Evolutionary conservation across 768 basidiomycete genomes (phyloP), one percentile per base, ranked within the genome.

Genomic region (Dictyophora rubrovolvata): DNA sequence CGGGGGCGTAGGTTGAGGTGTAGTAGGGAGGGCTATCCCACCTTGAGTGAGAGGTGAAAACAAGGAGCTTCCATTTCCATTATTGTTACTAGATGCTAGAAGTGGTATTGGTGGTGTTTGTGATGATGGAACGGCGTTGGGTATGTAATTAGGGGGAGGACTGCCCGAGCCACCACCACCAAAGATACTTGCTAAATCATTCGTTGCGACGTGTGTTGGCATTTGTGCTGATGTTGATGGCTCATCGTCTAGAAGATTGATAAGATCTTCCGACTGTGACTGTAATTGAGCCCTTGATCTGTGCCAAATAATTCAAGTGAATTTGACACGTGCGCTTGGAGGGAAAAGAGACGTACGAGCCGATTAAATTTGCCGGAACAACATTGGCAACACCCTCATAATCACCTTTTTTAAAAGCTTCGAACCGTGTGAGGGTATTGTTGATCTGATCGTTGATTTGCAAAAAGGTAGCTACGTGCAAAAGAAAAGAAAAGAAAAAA

Each of bases 391-490:
- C 83, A 17, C 76, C 79, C 1, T 75, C 73, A 68, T 83, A 94
- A 72, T 99, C 93, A 54, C 96, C 96, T 59, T 81, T 84, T 72
- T 92, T 92, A 79, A 88, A 97, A 0, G 92, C 86, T 60, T 97
- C 93, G 69, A 93, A 97, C 21, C 95, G 87, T 28, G 81, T 79
- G 14, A 97, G 71, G 14, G 93, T 92, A 18, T 83, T 88, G 73
- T 99, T 99, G 72, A 99, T 93, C 66, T 96, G 89, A 71, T 99
- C 96, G 70, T 99, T 99, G 61, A 94, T 94, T 69, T 98, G 84
- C 17, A 99, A 76, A 69, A 96, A 87, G 1, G 92, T 92, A 61
- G 94, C 94, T 93, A 21, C n/a, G 14, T 10, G n/a, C 52, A 16
- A 11, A 10, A 7, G 20, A 47, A 36, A 52, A 16, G 36, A 11